A percentile compares a stretch with the other conserved stretches of the same genome.
Evolutionary conservation across 1,284 basidiomycete species (phyloP).

Genomic region (Leccinum subrobustum): DNA sequence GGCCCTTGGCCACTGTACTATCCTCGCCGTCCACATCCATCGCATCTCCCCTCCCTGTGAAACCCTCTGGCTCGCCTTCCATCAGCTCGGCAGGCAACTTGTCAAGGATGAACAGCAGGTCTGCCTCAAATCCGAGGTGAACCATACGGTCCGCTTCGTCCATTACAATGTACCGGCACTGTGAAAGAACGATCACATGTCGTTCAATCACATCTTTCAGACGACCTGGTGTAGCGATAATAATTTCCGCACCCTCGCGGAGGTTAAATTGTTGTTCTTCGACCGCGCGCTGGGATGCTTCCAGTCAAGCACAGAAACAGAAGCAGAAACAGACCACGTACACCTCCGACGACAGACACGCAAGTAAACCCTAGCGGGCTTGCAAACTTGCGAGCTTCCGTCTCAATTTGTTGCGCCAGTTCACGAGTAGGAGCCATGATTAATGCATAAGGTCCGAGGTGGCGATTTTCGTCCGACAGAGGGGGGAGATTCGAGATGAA

Average conservation of each 20-base stretch:
- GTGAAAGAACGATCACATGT: constrained; percentile 90
- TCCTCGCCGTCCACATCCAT: constrained; percentile 63
- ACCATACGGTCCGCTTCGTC: constrained; percentile 99
- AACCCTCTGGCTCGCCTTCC: constrained; percentile 72
- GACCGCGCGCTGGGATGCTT: constrained; percentile 62
- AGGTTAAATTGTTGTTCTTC: constrained; percentile 98
- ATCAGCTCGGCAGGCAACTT: constrained; percentile 84
- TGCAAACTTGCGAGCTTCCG: constrained; percentile 91
- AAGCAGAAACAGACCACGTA: constrained; percentile 40
- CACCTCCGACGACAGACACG: constrained; percentile 97
- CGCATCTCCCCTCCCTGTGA: constrained; percentile 23
- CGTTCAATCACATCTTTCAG: constrained; percentile 97
- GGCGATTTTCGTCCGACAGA: constrained; percentile 88
- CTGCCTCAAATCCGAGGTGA: constrained; percentile 93
- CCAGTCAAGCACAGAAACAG: constrained; percentile 6
- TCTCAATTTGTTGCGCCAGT: constrained; percentile 95
- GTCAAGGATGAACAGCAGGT: constrained; percentile 94
- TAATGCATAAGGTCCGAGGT: constrained; percentile 91
- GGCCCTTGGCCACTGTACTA: constrained; percentile 59
- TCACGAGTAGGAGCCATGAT: constrained; percentile 97
- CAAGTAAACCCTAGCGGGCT: constrained; percentile 84
- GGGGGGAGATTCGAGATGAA: constrained; percentile 88
- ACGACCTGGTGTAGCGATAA: constrained; percentile 97
- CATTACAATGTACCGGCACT: constrained; percentile 98
- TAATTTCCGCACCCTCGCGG: constrained; percentile 94